Conservation (phyloP, 108 stramenopile species). For the Skeletonema potamos region DNA sequence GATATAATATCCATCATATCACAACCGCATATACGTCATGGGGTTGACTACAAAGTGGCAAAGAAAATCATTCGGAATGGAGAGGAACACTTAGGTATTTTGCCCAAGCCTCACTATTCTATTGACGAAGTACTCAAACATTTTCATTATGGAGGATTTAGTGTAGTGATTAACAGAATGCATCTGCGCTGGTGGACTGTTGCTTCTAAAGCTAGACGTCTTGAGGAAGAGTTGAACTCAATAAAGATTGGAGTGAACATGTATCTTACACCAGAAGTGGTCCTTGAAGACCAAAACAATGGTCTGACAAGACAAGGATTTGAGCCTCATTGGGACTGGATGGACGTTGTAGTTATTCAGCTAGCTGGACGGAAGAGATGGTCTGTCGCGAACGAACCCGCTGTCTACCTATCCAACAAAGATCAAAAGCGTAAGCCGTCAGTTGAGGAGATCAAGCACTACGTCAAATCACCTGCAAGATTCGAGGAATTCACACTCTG, state of each 20-base stretch:
- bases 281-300: background rate
- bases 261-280: conserved; percentile 35
- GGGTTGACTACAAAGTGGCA: conserved; percentile 28
- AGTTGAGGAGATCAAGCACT: conserved; percentile 1
- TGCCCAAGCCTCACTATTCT: conserved; percentile 11
- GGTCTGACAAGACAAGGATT: conserved; percentile 2
- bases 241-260: conserved; percentile 21
- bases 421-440: conserved; percentile 39
- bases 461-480: background rate
- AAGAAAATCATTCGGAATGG: conserved; percentile 23
- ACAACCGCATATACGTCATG: conserved; percentile 5
- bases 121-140: conserved; percentile 17
- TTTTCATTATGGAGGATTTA: conserved; percentile 34
- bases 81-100: conserved; percentile 34
- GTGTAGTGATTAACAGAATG: conserved; percentile 28
- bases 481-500: conserved; percentile 31
- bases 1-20: conserved; percentile 12
- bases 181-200: conserved; percentile 10
- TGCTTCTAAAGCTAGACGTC: background rate
- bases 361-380: conserved; percentile 26
- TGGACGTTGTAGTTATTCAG: conserved; percentile 42
- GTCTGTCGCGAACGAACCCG: conserved; percentile 18
- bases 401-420: conserved; percentile 29
- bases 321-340: conserved; percentile 45
- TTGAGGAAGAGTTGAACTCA: conserved; percentile 15